Base-by-base conservation (phyloP, 768 basidiomycete species). In the Mycena galopus region DNA sequence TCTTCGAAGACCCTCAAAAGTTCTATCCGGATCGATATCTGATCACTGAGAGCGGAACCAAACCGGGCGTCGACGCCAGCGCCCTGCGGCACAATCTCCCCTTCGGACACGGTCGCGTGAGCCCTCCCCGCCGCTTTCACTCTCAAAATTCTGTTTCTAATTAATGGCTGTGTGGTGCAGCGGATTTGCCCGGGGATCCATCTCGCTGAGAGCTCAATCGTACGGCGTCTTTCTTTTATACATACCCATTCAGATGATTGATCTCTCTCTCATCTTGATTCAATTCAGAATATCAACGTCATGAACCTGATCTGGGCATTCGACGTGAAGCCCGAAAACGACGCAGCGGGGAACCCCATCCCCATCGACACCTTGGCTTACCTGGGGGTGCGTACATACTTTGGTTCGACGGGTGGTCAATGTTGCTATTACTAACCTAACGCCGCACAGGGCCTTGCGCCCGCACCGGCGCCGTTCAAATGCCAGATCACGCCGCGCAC, bases 401-500 rank as follows among this genome's bases (percentile, higher is more conserved):
- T 44, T 44, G 17, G 17, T 44, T 44, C 42, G 42, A 44, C 42
- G n/a, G n/a, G n/a, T 44, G 17, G 11, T 44, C 42, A 44, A 44
- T 44, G 42, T 44, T 44, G 35, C 35, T 37, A 37, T 7, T 37
- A 14, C 14, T n/a, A n/a, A n/a, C 6, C 35, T 37, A 37, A 37
- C 42, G 11, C 17, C 17, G 42, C 17, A 4, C 42, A 44, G 42
- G 42, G 42, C 17, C 42, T 44, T 19, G 42, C 42, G 42, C 42
- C 42, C n/a, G 3, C 44, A 47, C 44, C 44, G n/a, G 44, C 19
- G 44, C 44, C 44, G 2, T 21, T 47, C 17, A 66, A 75, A 32
- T 78, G 75, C 60, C 27, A 42, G 7, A 78, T 79, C 56, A 73
- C 25, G 2, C 73, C 75, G 30, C 76, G 78, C 5, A 67, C 66